These are phyloP conservation scores for Pseudophaeomoniella oleicola DNA, from an alignment of 2,329 filamentous ascomycete genomes.

Conservation along the genomic window DNA sequence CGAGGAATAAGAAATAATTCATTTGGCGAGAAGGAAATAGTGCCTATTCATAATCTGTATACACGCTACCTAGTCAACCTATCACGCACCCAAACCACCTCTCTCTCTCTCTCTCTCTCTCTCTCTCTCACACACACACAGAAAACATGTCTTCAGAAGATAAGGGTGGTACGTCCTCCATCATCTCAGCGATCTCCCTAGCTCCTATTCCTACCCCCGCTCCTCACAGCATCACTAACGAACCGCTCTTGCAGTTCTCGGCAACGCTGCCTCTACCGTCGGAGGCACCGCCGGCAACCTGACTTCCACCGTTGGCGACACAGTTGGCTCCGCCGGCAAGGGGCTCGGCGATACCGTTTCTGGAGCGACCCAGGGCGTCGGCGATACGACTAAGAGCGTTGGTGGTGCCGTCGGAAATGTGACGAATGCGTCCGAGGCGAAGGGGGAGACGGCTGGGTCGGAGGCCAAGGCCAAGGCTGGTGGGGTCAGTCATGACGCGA, in stretches of 20 bases:
- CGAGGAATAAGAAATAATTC: too few relatives aligned
- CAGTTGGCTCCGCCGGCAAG: conserved; percentile 12
- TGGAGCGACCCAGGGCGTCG: conserved; percentile 14
- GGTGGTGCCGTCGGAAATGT: conserved; percentile 8
- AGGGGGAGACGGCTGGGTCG: neutral
- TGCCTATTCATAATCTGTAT: too few relatives aligned
- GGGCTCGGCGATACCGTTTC: conserved; percentile 15
- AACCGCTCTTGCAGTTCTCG: conserved; percentile 5
- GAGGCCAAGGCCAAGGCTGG: neutral
- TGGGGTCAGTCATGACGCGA: neutral
- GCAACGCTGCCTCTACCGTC: conserved; percentile 16
- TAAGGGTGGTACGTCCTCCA: neutral
- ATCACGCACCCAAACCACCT: too few relatives aligned
- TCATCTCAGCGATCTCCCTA: neutral
- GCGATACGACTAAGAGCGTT: conserved; percentile 15
- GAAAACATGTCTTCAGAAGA: too few relatives aligned
- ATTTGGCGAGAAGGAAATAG: too few relatives aligned
- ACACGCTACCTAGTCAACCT: too few relatives aligned
- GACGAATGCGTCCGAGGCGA: neutral
- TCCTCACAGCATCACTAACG: too few relatives aligned
- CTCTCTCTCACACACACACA: too few relatives aligned
- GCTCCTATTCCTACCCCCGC: neutral
- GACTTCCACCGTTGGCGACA: conserved; percentile 19
- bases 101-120: too few relatives aligned
- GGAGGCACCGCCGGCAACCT: conserved; percentile 15